phyloP scores from a whole-genome alignment of 495 filamentous ascomycete species.

The Hypoxylon intermedium region DNA sequence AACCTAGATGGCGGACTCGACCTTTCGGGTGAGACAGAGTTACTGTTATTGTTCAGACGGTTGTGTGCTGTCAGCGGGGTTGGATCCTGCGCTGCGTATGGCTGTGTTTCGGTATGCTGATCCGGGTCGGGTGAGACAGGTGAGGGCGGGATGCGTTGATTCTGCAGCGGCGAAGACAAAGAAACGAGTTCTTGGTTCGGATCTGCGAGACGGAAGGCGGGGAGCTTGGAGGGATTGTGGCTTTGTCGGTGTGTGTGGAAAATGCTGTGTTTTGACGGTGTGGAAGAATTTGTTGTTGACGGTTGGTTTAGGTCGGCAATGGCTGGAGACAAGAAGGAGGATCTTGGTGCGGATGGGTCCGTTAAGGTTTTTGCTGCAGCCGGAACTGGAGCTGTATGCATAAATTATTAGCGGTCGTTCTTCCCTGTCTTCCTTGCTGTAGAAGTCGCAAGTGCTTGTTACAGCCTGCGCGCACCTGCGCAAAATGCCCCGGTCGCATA shows the following conservation, averaged over 20 bases:
- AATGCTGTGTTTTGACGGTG: constrained; percentile 38
- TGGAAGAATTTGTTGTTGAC: constrained; percentile 20
- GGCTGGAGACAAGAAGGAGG: constrained; percentile 28
- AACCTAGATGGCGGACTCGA: constrained; percentile 41
- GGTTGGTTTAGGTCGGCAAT: constrained; percentile 16
- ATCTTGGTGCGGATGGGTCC: constrained; percentile 31
- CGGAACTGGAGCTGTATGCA: constrained; percentile 22
- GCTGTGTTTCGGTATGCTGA: constrained; percentile 41
- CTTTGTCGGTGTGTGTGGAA: constrained; percentile 56
- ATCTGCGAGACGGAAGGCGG: constrained; percentile 58
- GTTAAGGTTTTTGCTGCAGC: constrained; percentile 15
- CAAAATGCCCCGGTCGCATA: too few relatives aligned
- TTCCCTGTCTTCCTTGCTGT: too few relatives aligned
- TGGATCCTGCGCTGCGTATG: constrained; percentile 42
- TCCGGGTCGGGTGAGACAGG: constrained; percentile 47
- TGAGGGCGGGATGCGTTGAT: constrained; percentile 50
- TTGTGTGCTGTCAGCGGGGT: constrained; percentile 36
- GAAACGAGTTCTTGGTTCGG: constrained; percentile 49
- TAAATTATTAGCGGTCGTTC: constrained; percentile 28
- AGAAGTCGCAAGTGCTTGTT: background rate
- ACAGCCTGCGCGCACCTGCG: too few relatives aligned
- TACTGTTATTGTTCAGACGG: constrained; percentile 22
- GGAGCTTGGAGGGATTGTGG: constrained; percentile 59
- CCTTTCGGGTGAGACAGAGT: constrained; percentile 36
- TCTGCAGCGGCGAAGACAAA: constrained; percentile 44